These are phyloP conservation scores for Aspergillus quadricinctus DNA, from an alignment of 2,329 filamentous ascomycete genomes.

Conservation along the genomic window DNA sequence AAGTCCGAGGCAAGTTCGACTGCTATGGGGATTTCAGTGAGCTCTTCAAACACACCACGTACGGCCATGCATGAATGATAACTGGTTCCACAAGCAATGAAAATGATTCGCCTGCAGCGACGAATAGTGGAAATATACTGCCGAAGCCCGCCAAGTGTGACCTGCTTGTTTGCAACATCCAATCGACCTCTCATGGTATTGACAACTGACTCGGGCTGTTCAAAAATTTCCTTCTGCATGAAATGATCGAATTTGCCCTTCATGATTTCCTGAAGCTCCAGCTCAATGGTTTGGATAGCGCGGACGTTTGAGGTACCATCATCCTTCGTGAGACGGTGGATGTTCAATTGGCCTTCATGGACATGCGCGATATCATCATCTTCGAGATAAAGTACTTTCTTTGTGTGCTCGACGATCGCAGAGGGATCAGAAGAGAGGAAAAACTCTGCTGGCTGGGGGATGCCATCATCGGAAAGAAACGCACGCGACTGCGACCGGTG, in stretches of 20 bases:
- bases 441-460: conserved; percentile 97
- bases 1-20: conserved; percentile 98
- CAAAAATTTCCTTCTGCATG: conserved; percentile 99
- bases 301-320: conserved; percentile 96
- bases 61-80: conserved; percentile 99
- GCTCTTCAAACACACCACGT: conserved; percentile 93
- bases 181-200: conserved; percentile 99
- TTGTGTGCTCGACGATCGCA: conserved; percentile 98
- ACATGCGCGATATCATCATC: conserved; percentile 99
- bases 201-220: conserved; percentile 98
- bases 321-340: conserved; percentile 94
- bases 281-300: conserved; percentile 96
- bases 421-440: conserved; percentile 98
- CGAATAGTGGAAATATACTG: conserved; percentile 97
- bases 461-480: conserved; percentile 97
- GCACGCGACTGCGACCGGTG: conserved; percentile 98
- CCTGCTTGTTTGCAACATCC: conserved; percentile 86
- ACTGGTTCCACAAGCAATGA: conserved; percentile 97
- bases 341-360: conserved; percentile 97
- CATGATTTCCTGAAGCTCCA: conserved; percentile 99
- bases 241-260: conserved; percentile 99
- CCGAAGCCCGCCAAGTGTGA: conserved; percentile 90
- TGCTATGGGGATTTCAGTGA: conserved; percentile 95
- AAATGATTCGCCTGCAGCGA: conserved; percentile 94
- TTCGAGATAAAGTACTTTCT: conserved; percentile 99